These are phyloP conservation scores for Pythium insidiosum DNA, from an alignment of 352 stramenopile genomes.

Conservation along the genomic window DNA sequence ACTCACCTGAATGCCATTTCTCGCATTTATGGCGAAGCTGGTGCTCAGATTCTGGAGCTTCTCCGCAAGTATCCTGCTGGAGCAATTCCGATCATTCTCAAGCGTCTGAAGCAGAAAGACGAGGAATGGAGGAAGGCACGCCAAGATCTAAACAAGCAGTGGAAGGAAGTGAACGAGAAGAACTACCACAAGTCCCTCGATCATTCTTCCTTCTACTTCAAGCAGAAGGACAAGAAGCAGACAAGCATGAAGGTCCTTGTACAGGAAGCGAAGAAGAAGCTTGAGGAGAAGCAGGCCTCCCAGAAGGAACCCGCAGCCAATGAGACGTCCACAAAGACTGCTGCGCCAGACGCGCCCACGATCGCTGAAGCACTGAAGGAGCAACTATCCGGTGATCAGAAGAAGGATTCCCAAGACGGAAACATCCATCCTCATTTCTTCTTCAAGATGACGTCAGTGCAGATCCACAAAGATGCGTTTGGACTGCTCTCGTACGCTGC, in stretches of 20 bases:
- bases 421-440: conserved; percentile 65
- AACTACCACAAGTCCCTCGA: conserved; percentile 99
- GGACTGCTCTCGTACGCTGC: conserved; percentile 69
- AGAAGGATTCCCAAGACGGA: neutral
- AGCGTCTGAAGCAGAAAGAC: conserved; percentile 98
- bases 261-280: conserved; percentile 79
- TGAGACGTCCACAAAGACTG: conserved; percentile 15
- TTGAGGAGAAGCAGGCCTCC: conserved; percentile 53
- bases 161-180: conserved; percentile 96
- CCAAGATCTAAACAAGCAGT: conserved; percentile 94
- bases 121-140: conserved; percentile 92
- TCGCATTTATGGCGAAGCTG: conserved; percentile 96
- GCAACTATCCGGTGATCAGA: conserved; percentile 21
- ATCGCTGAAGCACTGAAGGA: conserved; percentile 63
- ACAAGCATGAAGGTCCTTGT: conserved; percentile 94
- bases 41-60: conserved; percentile 88
- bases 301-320: conserved; percentile 12
- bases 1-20: conserved; percentile 98
- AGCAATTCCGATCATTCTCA: conserved; percentile 97
- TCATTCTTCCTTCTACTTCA: conserved; percentile 98
- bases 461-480: conserved; percentile 83
- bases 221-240: conserved; percentile 97
- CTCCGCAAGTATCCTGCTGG: conserved; percentile 94
- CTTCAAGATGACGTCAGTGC: conserved; percentile 62
- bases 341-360: conserved; percentile 34